Evolutionary conservation across 352 stramenopile genomes (phyloP).

Genomic region (Lagenidium giganteum): DNA sequence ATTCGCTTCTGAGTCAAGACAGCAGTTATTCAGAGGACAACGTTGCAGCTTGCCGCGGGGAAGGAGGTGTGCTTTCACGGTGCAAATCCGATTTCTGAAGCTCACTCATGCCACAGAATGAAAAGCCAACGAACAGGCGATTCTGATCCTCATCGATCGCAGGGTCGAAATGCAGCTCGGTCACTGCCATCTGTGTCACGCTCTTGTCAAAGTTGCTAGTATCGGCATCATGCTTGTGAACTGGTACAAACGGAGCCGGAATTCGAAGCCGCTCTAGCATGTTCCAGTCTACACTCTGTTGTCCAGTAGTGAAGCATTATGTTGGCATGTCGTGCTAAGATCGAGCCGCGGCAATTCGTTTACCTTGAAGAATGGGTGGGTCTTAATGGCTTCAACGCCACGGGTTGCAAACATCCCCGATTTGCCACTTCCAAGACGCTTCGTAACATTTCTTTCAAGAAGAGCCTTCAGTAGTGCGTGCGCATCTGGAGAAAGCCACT

Average conservation of each 20-base stretch:
- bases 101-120: conserved; percentile 50
- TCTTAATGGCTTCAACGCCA: conserved; percentile 93
- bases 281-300: conserved; percentile 87
- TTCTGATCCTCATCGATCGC: conserved; percentile 48
- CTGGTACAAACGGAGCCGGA: conserved; percentile 85
- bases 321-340: too few species aligned
- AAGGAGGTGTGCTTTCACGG: too few species aligned
- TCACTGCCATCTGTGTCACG: conserved; percentile 72
- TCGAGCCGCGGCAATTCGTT: background rate
- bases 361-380: conserved; percentile 92
- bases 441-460: conserved; percentile 94
- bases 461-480: conserved; percentile 95
- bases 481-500: conserved; percentile 79
- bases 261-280: conserved; percentile 89
- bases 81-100: conserved; percentile 17
- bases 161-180: conserved; percentile 53
- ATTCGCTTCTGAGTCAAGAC: too few species aligned
- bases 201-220: conserved; percentile 94
- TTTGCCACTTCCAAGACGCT: conserved; percentile 91
- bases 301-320: background rate
- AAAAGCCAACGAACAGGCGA: conserved; percentile 68
- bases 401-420: conserved; percentile 98
- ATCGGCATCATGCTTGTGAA: conserved; percentile 85
- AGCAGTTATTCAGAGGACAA: too few species aligned
- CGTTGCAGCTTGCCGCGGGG: too few species aligned